Base-by-base conservation (phyloP, 2,329 filamentous ascomycete species). In the Ilyonectria mors-panacis region DNA sequence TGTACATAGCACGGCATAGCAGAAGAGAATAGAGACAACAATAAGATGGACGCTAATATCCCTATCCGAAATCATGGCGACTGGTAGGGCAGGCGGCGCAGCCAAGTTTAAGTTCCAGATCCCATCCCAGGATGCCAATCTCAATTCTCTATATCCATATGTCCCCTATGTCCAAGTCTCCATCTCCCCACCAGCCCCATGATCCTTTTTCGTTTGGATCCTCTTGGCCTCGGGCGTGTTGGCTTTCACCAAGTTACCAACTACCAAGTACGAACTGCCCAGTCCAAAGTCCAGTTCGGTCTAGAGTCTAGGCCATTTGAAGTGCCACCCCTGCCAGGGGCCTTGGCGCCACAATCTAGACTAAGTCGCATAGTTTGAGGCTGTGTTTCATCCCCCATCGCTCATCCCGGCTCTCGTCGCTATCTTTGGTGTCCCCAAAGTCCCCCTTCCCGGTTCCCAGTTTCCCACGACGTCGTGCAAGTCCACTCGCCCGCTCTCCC, bases 341-440 rank as follows among this genome's bases (percentile, higher is more conserved):
- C 17, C 53, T 39, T 42, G 53, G 44, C 42, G 44, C 51, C 21
- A 28, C 51, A 35, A 35, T 39, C 17, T 28, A 47, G 19, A 39
- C 57, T 30, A 37, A 37, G 44, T 28, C 51, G 58, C 51, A 51
- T 62, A 66, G 63, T 66, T 62, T 62, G 63, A 58, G 63, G 63
- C 63, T 62, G 63, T 66, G 63, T 66, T 61, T 51, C 45, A 53
- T 50, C 53, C 37, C 44, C 56, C 56, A 35, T 19, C 44, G 54
- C 35, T 35, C 30, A 33, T 33, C 30, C 30, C 30, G 8, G 30
- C 30, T 33, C 8, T 4, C 5, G 26, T 33, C 30, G 30, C 30
- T 33, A 12, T 33, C 30, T 33, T 33, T 33, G 30, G 30, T 26
- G 4, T 6, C 6, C 26, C 26, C 26, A 26, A 26, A 26, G 26